Base-by-base conservation (phyloP, 371 early-diverging fungal genomes). In the Apophysomyces elegans region DNA sequence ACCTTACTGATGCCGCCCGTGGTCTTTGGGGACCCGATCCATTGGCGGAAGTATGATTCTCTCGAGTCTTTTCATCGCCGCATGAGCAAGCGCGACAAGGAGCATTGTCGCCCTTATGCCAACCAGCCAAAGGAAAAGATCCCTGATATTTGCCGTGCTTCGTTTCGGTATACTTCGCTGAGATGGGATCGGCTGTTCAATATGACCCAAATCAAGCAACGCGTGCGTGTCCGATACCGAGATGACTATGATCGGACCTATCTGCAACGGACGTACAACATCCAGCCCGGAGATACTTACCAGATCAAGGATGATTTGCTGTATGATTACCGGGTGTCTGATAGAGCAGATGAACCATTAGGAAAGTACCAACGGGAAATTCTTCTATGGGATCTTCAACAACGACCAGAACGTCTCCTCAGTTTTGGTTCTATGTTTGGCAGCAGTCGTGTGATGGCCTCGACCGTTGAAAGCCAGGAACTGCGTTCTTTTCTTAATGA, bases 371-470 rank as follows among this genome's bases (percentile, higher is more conserved):
- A 74, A 32, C 71, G 78, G 18, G 75, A 78, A 43, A 75, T 84
- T 35, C 73, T 74, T 16, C 61, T 86, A 7, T 74, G 75, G 37
- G 78, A 79, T 61, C 69, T 86, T 3, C 69, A 63, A 0, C 64
- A 72, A n/a, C 70, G 83, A 8, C 71, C 75, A 0, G 83, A 86
- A 46, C 67, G 75, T 2, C 59, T 84, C 3, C 63, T 86, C 9
- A 81, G 81, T 65, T 69, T 86, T 44, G 87, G 87, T n/a, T 85
- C 85, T 0, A 75, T 86, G n/a, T 86, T 86, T 70, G 87, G 87
- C 8, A 74, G 80, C 0, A 83, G 84, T 2, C 71, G 87, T 14
- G 78, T 86, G 45, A 76, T 76, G 66, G 73, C 76, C 62, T 73
- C 75, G 5, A 75, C 72, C 4, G 70, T 75, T 9, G 75, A 81